Evolutionary conservation across 2,329 filamentous ascomycete genomes (phyloP), one percentile per base, ranked within the genome.

Genomic region (Neurospora sp.): DNA sequence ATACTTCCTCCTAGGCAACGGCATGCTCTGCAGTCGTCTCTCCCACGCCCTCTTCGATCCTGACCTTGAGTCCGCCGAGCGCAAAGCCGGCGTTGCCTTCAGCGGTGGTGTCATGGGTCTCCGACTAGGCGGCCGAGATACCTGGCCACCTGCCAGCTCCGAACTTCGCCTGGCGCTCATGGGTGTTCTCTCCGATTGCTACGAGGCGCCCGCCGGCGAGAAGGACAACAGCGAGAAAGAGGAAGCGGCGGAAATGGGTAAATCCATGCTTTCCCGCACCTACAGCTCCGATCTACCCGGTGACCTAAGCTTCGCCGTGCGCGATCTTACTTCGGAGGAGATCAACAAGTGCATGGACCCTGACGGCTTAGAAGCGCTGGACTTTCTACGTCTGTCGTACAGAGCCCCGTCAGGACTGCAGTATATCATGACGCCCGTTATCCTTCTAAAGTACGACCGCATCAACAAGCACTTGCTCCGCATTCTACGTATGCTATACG

Each of bases 91-190:
- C 3, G 84, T 90, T 39, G 87, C 91, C 66, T 86, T 89, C 9
- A 87, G 87, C 66, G 90, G 92, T 67, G 87, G 89, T 70, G 82
- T 87, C 15, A 95, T 97, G 84, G 95, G 96, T 0, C 84, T 98
- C 52, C 90, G 93, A 52, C 83, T 98, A 0, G 91, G 91, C n/a
- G 88, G 87, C 2, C 87, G 93, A 75, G 89, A 92, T 69, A 92
- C 86, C 39, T 98, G 96, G 96, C 96, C 96, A 36, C 96, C 96
- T 4, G 93, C 93, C 33, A 96, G 92, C 78, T 97, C 94, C 0
- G 96, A 98, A 78, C 82, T 99, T n/a, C 89, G 93, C 10, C 84
- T 98, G 5, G 93, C 93, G 0, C 84, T 99, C 19, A 96, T 94
- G 86, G 93, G 93, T 0, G 86, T 98, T 0, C 82, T 98, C 7